Evolutionary conservation across 441 rosid genomes (phyloP), one percentile per base, ranked within the genome.

Genomic region (Gossypium trilobum): DNA sequence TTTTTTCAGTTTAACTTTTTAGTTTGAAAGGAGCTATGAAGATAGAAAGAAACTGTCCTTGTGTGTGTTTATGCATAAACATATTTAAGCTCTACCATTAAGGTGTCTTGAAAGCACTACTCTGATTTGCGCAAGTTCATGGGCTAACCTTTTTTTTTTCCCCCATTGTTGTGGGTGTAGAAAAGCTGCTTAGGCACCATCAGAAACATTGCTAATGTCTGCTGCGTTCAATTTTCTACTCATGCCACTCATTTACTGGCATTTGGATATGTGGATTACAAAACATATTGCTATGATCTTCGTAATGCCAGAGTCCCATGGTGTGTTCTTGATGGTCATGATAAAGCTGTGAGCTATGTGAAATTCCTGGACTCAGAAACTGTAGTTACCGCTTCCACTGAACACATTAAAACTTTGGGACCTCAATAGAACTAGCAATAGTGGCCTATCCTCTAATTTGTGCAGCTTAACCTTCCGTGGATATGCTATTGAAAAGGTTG

Each of bases 351-450:
- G 75, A 95, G 98, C 87, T 85, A 84, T 72, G 91, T 83, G 51
- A 93, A 93, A 82, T 95, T 93, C 79, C 77, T 93, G 87, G 99
- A 95, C 77, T 78, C 82, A 36, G 91, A 82, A 75, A 91, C 97
- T 68, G 74, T 93, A 16, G 89, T 95, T 65, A 87, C 97, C 44
- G 96, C 99, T 22, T 95, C 99, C 71, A 93, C 98, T 51, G 98
- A 95, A 90, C 83, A 79, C 94, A n/a, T 79, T 95, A 81, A 91
- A 89, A 87, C 82, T 91, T 70, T 95, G 98, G 97, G 95, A 95
- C 87, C 93, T 95, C 72, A 84, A 83, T 63, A 91, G 85, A 80
- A 88, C 95, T 59, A 87, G 77, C 74, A 78, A 78, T 54, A 73
- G 75, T 62, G 87, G 90, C 70, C 76, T 84, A 42, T 90, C 99